Evolutionary conservation across 805 yeast species (phyloP).

Genomic region (Candida peoriensis): DNA sequence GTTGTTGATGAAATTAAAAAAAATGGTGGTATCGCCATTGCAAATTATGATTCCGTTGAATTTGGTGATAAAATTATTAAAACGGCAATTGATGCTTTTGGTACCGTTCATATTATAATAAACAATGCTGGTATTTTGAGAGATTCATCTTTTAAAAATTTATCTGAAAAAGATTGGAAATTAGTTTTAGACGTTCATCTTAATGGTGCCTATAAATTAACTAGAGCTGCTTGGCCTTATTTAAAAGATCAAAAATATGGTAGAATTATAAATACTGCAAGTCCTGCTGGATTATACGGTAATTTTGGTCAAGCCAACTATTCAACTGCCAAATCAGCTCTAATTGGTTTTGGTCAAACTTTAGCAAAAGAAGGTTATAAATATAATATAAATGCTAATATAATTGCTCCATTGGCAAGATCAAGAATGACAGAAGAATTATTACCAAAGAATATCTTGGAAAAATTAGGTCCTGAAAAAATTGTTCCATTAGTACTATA

Average conservation of each 20-base stretch:
- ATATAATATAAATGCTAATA: conserved; percentile 78
- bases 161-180: conserved; percentile 75
- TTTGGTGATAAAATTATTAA: conserved; percentile 81
- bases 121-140: conserved; percentile 95
- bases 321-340: conserved; percentile 86
- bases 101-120: conserved; percentile 81
- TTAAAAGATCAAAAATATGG: conserved; percentile 83
- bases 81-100: conserved; percentile 82
- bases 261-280: conserved; percentile 86
- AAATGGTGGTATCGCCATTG: conserved; percentile 83
- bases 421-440: conserved; percentile 94
- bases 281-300: conserved; percentile 96
- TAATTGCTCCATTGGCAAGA: conserved; percentile 92
- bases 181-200: conserved; percentile 83
- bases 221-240: conserved; percentile 90
- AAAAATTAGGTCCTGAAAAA: conserved; percentile 77
- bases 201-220: conserved; percentile 80
- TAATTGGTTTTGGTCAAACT: conserved; percentile 90
- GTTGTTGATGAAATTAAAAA: conserved; percentile 80
- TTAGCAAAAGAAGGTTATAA: conserved; percentile 90
- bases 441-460: conserved; percentile 79
- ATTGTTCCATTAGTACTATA: conserved; percentile 88
- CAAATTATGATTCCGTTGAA: conserved; percentile 88
- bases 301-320: conserved; percentile 96
- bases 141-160: conserved; percentile 81